Base-by-base conservation (phyloP, 345 rosid species). In the Boechera divaricarpa region DNA sequence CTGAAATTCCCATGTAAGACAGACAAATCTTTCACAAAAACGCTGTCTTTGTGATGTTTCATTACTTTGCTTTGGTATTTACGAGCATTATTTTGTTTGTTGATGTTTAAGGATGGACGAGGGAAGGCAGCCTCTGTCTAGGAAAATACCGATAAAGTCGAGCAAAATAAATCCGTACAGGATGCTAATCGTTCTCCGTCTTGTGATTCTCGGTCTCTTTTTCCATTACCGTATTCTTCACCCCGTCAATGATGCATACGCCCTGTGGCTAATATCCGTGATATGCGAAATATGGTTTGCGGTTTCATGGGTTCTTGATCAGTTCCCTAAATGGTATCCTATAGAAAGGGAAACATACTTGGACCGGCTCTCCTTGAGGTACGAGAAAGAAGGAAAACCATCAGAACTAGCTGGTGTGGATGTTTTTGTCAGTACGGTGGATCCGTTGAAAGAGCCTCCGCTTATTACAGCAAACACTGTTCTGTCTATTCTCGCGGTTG, bases 251-350 rank as follows among this genome's bases (percentile, higher is more conserved):
- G 85, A 94, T 80, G 98, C 98, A 7, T 91, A 76, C 60, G 87
- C 83, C 28, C 79, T 91, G 76, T 94, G 97, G 98, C 82, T 94
- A 45, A 85, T 86, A 24, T 94, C 98, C 0, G 92, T 90, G 55
- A 86, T 93, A 42, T 93, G 98, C 57, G 98, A 93, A 63, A 85
- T 93, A 80, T 93, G 98, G 98, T 93, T 93, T 82, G 97, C 93
- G 3, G 85, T 85, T 39, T 93, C 98, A n/a, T 93, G 98, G 98
- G 92, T 93, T 70, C 77, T 91, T 56, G 98, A 93, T 85, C 98
- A 93, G 82, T 87, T 93, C 70, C 97, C 94, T 8, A 88, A 93
- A 81, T 91, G 98, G 97, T 78, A 60, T 72, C 97, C 98, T 28
- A 86, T 93, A 67, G 78, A 85, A 26, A 83, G 97, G 45, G 98